A percentile compares a stretch with the other conserved stretches of the same genome.
These are phyloP conservation scores for Acephala macrosclerotiorum DNA, from an alignment of 2,329 filamentous ascomycete species.

Conservation along the genomic window DNA sequence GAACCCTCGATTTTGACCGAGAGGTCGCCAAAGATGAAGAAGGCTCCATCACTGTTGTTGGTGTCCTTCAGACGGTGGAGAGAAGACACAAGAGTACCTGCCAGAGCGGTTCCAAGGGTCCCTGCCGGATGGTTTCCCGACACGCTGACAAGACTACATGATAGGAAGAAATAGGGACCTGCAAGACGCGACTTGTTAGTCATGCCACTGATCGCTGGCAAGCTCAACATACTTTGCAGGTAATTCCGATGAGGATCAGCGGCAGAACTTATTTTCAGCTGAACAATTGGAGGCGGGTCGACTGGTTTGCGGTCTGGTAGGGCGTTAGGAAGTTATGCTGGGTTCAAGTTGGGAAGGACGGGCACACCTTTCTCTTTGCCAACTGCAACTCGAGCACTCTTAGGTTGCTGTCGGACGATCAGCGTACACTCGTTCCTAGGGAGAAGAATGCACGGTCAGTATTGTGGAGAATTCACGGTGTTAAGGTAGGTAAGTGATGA, in stretches of 20 bases:
- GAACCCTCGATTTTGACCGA: conserved; percentile 78
- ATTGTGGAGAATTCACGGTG: neutral
- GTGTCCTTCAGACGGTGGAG: conserved; percentile 83
- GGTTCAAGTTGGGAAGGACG: neutral
- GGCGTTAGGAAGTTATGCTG: conserved; percentile 8
- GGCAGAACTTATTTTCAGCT: conserved; percentile 62
- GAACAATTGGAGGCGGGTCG: conserved; percentile 85
- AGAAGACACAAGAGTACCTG: conserved; percentile 80
- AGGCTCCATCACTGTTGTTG: conserved; percentile 79
- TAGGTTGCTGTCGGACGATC: conserved; percentile 70
- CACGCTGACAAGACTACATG: conserved; percentile 48
- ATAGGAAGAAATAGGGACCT: conserved; percentile 59
- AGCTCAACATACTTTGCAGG: conserved; percentile 61
- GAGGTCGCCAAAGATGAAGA: conserved; percentile 91
- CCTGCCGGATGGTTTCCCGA: conserved; percentile 31
- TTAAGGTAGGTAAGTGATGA: neutral
- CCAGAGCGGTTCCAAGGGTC: conserved; percentile 59
- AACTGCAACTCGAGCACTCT: conserved; percentile 70
- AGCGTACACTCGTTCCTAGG: conserved; percentile 63
- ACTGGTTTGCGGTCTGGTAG: conserved; percentile 79
- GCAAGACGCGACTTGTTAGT: conserved; percentile 13
- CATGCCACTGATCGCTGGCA: neutral
- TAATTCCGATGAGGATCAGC: conserved; percentile 56
- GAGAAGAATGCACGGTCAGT: neutral
- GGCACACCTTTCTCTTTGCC: conserved; percentile 76